Percentiles rank a stretch among this genome's conserved stretches.
phyloP scores from a whole-genome alignment of 495 filamentous ascomycete species.

The Daldinia vernicosa region DNA sequence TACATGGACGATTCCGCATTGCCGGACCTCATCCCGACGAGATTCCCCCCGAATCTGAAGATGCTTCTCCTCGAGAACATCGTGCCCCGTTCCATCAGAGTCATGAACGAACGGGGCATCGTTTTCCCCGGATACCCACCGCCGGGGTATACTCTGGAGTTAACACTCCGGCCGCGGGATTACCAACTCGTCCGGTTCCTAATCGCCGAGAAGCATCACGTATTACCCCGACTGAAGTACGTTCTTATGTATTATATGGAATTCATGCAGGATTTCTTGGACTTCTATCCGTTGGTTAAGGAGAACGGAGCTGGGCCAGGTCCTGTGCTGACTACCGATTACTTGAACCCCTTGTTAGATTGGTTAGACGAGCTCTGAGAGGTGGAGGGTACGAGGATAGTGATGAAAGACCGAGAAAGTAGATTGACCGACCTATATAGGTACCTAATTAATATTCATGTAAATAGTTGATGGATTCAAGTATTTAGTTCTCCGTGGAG shows the following conservation, averaged over 20 bases:
- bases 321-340: constrained; percentile 21
- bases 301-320: constrained; percentile 24
- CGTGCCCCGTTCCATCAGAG: constrained; percentile 34
- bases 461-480: neutral
- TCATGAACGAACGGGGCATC: constrained; percentile 35
- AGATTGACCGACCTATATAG: neutral
- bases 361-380: constrained; percentile 33
- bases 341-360: constrained; percentile 30
- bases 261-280: constrained; percentile 8
- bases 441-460: neutral
- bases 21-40: constrained; percentile 25
- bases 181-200: constrained; percentile 35
- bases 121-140: constrained; percentile 37
- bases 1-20: constrained; percentile 26
- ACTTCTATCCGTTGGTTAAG: constrained; percentile 17
- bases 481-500: neutral
- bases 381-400: neutral
- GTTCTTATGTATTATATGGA: constrained; percentile 36
- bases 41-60: constrained; percentile 38
- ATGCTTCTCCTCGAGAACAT: constrained; percentile 40
- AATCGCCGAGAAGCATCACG: constrained; percentile 29
- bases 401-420: neutral
- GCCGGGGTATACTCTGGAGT: constrained; percentile 28
- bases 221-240: constrained; percentile 38
- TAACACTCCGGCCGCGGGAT: constrained; percentile 35